These are phyloP conservation scores for Bruguiera sexangula DNA, from an alignment of 345 rosid genomes.

Conservation along the genomic window DNA sequence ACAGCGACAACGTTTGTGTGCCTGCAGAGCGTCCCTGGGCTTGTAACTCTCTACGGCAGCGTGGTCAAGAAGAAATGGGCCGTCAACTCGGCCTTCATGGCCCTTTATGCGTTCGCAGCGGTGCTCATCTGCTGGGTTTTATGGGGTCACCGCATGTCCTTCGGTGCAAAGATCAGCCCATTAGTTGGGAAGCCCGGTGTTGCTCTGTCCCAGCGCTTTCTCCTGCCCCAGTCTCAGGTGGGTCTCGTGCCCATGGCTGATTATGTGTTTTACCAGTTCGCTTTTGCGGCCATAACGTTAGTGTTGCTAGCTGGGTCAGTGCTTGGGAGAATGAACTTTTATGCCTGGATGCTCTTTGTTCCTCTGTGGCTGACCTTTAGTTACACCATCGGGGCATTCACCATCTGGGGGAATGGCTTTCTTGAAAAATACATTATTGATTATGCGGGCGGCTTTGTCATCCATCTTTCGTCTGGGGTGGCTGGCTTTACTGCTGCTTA, in stretches of 20 bases:
- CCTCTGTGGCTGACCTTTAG: conserved; percentile 53
- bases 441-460: conserved; percentile 61
- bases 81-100: conserved; percentile 66
- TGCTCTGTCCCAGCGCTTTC: conserved; percentile 11
- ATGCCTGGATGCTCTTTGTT: conserved; percentile 64
- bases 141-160: conserved; percentile 54
- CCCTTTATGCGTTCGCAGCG: conserved; percentile 53
- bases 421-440: conserved; percentile 32
- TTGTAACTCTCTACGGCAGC: conserved; percentile 56
- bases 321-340: conserved; percentile 66
- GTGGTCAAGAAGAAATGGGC: conserved; percentile 75
- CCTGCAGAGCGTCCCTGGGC: conserved; percentile 63
- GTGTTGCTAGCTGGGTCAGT: conserved; percentile 50
- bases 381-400: conserved; percentile 50
- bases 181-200: conserved; percentile 35
- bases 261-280: conserved; percentile 49
- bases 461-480: conserved; percentile 68
- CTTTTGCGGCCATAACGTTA: conserved; percentile 63
- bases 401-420: conserved; percentile 51
- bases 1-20: conserved; percentile 52
- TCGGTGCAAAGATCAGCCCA: conserved; percentile 28
- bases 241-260: conserved; percentile 34
- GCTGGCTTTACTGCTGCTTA: conserved; percentile 70
- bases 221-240: neutral
- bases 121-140: conserved; percentile 54